These are phyloP conservation scores for Mayamaea pseudoterrestris DNA, from an alignment of 108 stramenopile species.

Conservation along the genomic window DNA sequence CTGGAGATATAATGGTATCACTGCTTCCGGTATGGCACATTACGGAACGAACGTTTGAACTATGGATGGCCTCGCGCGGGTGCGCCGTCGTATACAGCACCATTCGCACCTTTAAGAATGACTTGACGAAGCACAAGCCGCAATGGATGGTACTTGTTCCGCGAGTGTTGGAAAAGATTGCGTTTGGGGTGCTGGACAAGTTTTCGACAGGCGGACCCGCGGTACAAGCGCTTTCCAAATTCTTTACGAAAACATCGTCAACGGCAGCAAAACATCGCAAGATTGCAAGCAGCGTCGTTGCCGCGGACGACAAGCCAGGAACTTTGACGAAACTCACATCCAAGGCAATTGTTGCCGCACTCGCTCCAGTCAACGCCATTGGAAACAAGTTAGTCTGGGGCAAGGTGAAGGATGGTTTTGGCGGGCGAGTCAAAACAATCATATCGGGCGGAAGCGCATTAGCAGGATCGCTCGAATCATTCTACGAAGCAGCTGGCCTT, in stretches of 20 bases:
- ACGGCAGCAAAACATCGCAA: conserved; percentile 45
- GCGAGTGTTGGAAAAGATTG: conserved; percentile 85
- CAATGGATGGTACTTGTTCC: conserved; percentile 91
- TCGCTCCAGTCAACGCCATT: conserved; percentile 63
- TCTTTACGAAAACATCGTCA: conserved; percentile 51
- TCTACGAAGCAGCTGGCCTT: conserved; percentile 82
- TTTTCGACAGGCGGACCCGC: conserved; percentile 62
- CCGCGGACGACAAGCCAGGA: conserved; percentile 44
- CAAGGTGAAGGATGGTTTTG: conserved; percentile 87
- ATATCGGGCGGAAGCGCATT: conserved; percentile 86
- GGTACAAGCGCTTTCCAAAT: conserved; percentile 54
- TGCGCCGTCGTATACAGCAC: conserved; percentile 84
- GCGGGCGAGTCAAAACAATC: conserved; percentile 70
- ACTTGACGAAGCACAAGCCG: conserved; percentile 85
- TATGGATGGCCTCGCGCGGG: conserved; percentile 68
- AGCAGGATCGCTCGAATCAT: conserved; percentile 72
- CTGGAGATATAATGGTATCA: conserved; percentile 76
- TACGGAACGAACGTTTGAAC: conserved; percentile 83
- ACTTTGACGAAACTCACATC: conserved; percentile 30
- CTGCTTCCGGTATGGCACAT: conserved; percentile 87
- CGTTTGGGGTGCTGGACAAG: conserved; percentile 80
- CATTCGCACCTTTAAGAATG: conserved; percentile 84
- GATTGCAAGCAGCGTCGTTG: conserved; percentile 58
- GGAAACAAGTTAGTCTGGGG: conserved; percentile 87
- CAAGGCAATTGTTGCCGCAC: conserved; percentile 27